Percentiles rank a stretch among this genome's conserved stretches.
Conservation (phyloP, 2,329 filamentous ascomycete species). For the Colletotrichum orbiculare region DNA sequence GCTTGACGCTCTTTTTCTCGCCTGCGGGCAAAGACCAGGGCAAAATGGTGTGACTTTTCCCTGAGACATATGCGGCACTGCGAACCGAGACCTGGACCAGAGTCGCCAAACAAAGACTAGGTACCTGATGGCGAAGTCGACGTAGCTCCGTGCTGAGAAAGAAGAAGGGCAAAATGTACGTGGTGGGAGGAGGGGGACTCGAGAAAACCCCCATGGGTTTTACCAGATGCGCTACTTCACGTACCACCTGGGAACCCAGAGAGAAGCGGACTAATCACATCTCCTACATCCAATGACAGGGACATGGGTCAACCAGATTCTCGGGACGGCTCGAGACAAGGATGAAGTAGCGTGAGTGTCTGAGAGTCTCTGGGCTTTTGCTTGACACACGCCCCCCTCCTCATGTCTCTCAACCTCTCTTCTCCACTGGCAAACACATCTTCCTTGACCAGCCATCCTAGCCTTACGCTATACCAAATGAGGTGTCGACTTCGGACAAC, state of each 20-base stretch:
- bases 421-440: neutral
- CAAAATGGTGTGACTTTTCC: conserved; percentile 30
- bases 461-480: conserved; percentile 14
- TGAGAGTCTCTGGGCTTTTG: neutral
- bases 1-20: neutral
- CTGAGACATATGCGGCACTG: conserved; percentile 19
- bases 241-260: conserved; percentile 11
- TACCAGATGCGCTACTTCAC: conserved; percentile 17
- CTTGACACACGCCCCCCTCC: neutral
- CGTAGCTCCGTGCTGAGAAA: conserved; percentile 5
- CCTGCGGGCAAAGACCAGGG: conserved; percentile 9
- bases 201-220: conserved; percentile 20
- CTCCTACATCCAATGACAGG: neutral
- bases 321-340: conserved; percentile 13
- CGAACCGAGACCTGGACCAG: conserved; percentile 20
- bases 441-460: neutral
- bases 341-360: neutral
- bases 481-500: conserved; percentile 5
- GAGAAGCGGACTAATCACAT: conserved; percentile 23
- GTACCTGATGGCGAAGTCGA: conserved; percentile 17
- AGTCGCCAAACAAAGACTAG: conserved; percentile 12
- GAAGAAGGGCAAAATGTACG: conserved; percentile 9
- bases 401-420: neutral
- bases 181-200: conserved; percentile 13
- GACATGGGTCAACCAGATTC: conserved; percentile 20